These are phyloP conservation scores for Trichoderma guizhouense DNA, from an alignment of 2,329 filamentous ascomycete genomes.

Conservation along the genomic window DNA sequence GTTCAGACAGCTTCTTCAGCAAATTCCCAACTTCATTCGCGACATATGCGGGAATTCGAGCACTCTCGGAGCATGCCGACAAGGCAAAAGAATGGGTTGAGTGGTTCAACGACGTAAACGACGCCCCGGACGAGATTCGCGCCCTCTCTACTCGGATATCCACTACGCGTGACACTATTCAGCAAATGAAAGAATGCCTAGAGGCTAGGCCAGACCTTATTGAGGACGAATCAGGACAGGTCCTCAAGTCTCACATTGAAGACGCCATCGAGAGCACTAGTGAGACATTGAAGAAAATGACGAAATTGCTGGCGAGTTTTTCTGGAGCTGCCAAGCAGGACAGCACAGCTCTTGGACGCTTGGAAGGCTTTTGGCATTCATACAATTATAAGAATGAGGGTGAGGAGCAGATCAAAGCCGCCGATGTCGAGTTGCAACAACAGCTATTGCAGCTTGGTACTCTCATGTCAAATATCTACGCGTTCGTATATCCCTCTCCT, in stretches of 20 bases:
- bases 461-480: constrained; percentile 35
- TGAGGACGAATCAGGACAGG: constrained; percentile 29
- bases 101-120: constrained; percentile 32
- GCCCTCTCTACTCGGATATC: constrained; percentile 27
- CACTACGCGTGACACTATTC: constrained; percentile 31
- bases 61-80: constrained; percentile 29
- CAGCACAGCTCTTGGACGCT: constrained; percentile 22
- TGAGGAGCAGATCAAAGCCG: constrained; percentile 31
- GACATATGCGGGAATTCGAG: constrained; percentile 28
- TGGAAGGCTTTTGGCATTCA: constrained; percentile 34
- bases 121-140: constrained; percentile 32
- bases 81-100: constrained; percentile 35
- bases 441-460: constrained; percentile 28
- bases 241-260: constrained; percentile 31
- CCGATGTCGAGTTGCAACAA: constrained; percentile 30
- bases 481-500: constrained; percentile 25
- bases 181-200: constrained; percentile 30
- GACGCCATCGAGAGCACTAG: constrained; percentile 27
- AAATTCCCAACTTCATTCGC: constrained; percentile 26
- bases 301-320: constrained; percentile 30
- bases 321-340: constrained; percentile 23
- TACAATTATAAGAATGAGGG: constrained; percentile 34
- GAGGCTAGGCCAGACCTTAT: constrained; percentile 31
- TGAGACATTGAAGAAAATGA: constrained; percentile 29
- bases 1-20: constrained; percentile 11